Evolutionary conservation across 2,329 filamentous ascomycete species (phyloP), one percentile per base, ranked within the genome.

Genomic region (Laburnicola sp.): DNA sequence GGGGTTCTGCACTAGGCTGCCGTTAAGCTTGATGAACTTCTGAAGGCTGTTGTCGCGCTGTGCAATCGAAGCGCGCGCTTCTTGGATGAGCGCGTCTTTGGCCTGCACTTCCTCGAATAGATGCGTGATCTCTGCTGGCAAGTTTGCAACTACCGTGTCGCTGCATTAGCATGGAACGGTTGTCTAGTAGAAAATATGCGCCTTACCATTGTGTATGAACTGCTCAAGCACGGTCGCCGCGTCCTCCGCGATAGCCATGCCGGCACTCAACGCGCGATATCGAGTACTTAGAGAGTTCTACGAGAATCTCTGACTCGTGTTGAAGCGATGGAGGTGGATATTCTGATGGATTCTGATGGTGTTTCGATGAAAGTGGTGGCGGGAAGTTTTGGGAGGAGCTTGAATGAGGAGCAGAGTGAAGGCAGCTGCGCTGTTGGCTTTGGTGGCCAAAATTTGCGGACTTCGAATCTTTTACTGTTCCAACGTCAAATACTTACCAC

Each of bases 31-130:
- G 70, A 93, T 89, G 78, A 86, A 92, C 74, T 88, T 90, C 68
- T 95, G 89, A 35, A 94, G 84, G 65, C 86, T 86, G 46, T 74
- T 80, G 66, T 95, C 89, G 58, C 86, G 85, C 51, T 87, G 85
- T 35, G 85, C 82, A 65, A 92, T 89, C 57, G 82, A 80, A 54
- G 83, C 80, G 51, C 86, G 78, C 68, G 86, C 86, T 41, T 89
- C 85, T 65, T 83, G 78, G 60, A 89, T 87, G 58, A 85, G 80
- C 43, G 83, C 81, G 69, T 95, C 89, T 72, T 92, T 93, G 69
- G 89, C 86, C 66, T 85, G 80, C 57, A 93, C 89, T 74, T 94
- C 89, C 68, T 92, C 89, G 65, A 92, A 87, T 56, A 93, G 81
- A 75, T 92, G 91, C 21, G 86, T 86, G 53, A 94, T 86, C 74